These are phyloP conservation scores for Phoma sp. DNA, from an alignment of 2,329 filamentous ascomycete species.

Conservation along the genomic window DNA sequence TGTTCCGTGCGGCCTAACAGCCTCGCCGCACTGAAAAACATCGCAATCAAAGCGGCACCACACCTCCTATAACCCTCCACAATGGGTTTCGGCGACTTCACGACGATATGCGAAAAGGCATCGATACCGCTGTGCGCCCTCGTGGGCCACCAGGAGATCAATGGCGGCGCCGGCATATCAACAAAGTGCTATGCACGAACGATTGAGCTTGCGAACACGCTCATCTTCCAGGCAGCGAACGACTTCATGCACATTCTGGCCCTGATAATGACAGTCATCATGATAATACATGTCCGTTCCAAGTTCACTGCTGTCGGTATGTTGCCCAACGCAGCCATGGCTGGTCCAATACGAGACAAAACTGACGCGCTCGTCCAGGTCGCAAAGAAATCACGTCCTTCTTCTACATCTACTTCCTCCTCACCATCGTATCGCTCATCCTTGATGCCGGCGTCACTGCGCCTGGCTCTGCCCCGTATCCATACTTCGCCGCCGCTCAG, in stretches of 20 bases:
- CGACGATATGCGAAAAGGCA: conserved; percentile 81
- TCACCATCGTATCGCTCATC: conserved; percentile 86
- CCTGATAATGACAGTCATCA: conserved; percentile 90
- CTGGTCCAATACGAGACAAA: background rate
- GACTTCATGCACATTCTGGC: conserved; percentile 92
- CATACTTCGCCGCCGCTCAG: conserved; percentile 91
- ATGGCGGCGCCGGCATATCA: conserved; percentile 78
- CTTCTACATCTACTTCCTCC: conserved; percentile 94
- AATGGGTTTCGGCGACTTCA: conserved; percentile 93
- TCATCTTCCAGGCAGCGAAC: conserved; percentile 94
- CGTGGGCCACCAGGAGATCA: conserved; percentile 76
- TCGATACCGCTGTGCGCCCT: conserved; percentile 87
- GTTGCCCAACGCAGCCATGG: conserved; percentile 65
- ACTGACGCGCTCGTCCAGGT: conserved; percentile 52
- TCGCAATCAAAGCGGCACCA: conserved; percentile 4
- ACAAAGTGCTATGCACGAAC: conserved; percentile 92
- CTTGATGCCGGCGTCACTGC: conserved; percentile 93
- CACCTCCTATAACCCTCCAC: conserved; percentile 17
- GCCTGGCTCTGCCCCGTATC: conserved; percentile 78
- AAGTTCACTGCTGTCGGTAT: conserved; percentile 98
- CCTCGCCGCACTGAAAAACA: conserved; percentile 19
- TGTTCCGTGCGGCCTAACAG: conserved; percentile 20
- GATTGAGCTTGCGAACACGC: conserved; percentile 95
- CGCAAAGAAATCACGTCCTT: conserved; percentile 82
- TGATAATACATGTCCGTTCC: conserved; percentile 95